These are phyloP conservation scores for Fraxinus sp. DNA, from an alignment of 305 asterid species.

Conservation along the genomic window DNA sequence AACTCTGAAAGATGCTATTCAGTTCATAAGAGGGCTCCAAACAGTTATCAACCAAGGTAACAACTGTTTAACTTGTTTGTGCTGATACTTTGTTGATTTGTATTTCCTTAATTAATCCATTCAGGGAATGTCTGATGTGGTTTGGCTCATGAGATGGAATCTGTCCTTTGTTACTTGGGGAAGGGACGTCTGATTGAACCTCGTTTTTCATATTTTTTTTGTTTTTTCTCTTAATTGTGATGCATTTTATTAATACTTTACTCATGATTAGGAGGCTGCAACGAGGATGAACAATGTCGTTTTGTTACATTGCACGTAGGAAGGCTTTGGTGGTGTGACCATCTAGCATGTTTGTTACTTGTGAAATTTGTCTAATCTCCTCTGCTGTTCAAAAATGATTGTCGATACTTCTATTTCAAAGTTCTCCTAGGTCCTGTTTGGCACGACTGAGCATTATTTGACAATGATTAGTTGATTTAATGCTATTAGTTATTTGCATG, in stretches of 20 bases:
- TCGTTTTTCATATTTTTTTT: background rate
- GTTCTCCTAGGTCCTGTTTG: background rate
- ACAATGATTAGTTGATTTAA: background rate
- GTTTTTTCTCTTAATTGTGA: background rate
- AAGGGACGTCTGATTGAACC: too few relatives aligned
- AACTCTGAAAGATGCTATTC: slow-evolving; percentile 64
- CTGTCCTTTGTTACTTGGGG: background rate
- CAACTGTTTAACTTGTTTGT: background rate
- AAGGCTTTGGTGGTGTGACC: background rate
- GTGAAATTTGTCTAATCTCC: background rate
- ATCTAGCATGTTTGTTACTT: background rate
- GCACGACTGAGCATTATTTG: background rate
- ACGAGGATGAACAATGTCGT: background rate
- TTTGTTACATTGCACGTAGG: background rate
- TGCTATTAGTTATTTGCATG: background rate
- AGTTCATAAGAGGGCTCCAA: slow-evolving; percentile 81
- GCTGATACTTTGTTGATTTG: background rate
- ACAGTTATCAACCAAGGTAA: slow-evolving; percentile 88
- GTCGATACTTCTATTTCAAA: background rate
- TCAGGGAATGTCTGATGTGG: background rate
- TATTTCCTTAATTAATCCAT: background rate
- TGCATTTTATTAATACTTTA: background rate
- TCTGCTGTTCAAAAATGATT: background rate
- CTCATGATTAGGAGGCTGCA: background rate
- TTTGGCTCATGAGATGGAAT: background rate